Conservation (phyloP, 2,329 filamentous ascomycete genomes). For the Hymenotorrendiella dingleyae region DNA sequence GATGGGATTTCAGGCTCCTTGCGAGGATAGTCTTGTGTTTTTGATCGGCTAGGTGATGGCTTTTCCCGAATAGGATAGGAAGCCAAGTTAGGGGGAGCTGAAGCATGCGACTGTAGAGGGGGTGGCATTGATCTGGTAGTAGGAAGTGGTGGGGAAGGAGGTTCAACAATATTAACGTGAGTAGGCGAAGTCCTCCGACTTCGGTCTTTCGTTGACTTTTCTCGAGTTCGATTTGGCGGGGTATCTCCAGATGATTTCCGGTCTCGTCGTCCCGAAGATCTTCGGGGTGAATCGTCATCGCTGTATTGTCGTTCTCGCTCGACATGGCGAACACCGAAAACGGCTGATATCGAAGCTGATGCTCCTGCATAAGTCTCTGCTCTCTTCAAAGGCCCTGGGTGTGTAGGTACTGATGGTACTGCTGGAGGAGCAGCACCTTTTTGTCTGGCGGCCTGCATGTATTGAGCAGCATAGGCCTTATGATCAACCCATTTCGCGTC, state of each 20-base stretch:
- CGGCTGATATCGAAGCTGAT: slow-evolving; percentile 17
- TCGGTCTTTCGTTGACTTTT: slow-evolving; percentile 11
- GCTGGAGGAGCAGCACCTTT: slow-evolving; percentile 10
- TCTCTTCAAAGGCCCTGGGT: slow-evolving; percentile 19
- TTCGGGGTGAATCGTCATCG: slow-evolving; percentile 28
- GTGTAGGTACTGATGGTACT: background rate
- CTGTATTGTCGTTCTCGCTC: slow-evolving; percentile 18
- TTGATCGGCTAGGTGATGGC: slow-evolving; percentile 27
- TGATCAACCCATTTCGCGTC: slow-evolving; percentile 23
- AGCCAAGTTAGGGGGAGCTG: slow-evolving; percentile 22
- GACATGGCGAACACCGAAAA: slow-evolving; percentile 23
- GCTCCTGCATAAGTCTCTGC: slow-evolving; percentile 26
- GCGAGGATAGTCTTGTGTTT: slow-evolving; percentile 25
- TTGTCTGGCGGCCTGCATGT: slow-evolving; percentile 27
- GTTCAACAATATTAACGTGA: slow-evolving; percentile 22
- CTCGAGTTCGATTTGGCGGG: slow-evolving; percentile 16
- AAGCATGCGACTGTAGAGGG: slow-evolving; percentile 23
- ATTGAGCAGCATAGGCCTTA: slow-evolving; percentile 23
- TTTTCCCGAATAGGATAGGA: slow-evolving; percentile 15
- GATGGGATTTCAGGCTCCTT: slow-evolving; percentile 21
- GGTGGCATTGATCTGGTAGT: slow-evolving; percentile 20
- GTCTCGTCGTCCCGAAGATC: slow-evolving; percentile 25
- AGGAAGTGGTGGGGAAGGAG: slow-evolving; percentile 22
- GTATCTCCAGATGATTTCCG: slow-evolving; percentile 25
- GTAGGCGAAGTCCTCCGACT: slow-evolving; percentile 9